Percentiles rank a stretch among this genome's conserved stretches.
These are phyloP conservation scores for Fusarium domesticum DNA, from an alignment of 2,329 filamentous ascomycete genomes.

Conservation along the genomic window DNA sequence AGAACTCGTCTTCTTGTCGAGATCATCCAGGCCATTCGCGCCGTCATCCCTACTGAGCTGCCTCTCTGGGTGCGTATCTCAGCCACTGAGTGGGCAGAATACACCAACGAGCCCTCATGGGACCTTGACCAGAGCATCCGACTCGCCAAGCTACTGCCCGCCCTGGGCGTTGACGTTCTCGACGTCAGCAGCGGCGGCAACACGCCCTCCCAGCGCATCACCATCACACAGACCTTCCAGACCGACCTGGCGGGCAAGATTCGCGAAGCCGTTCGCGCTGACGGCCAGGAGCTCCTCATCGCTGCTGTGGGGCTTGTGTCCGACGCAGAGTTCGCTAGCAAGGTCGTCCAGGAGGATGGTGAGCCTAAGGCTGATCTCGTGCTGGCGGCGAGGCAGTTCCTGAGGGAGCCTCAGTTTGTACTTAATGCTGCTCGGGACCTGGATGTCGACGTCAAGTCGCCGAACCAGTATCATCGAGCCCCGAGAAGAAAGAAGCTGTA, in stretches of 20 bases:
- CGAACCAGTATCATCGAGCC: constrained; percentile 58
- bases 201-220: constrained; percentile 58
- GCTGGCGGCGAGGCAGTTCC: constrained; percentile 70
- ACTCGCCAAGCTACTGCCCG: constrained; percentile 57
- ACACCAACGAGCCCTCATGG: constrained; percentile 54
- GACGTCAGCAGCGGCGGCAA: constrained; percentile 80
- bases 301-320: constrained; percentile 73
- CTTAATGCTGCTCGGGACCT: constrained; percentile 71
- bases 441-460: constrained; percentile 66
- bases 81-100: constrained; percentile 62
- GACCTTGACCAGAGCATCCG: constrained; percentile 55
- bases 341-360: constrained; percentile 48
- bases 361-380: constrained; percentile 63
- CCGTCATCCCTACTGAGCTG: constrained; percentile 50
- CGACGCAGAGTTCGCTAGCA: constrained; percentile 63
- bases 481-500: constrained; percentile 4
- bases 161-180: constrained; percentile 73
- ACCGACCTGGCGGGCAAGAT: constrained; percentile 68
- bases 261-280: constrained; percentile 59
- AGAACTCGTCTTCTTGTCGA: constrained; percentile 60
- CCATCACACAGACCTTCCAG: constrained; percentile 67
- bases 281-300: constrained; percentile 57
- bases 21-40: constrained; percentile 49
- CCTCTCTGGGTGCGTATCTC: constrained; percentile 59
- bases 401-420: constrained; percentile 78